Percentiles rank a stretch among this genome's conserved stretches.
phyloP scores from a whole-genome alignment of 2,329 filamentous ascomycete genomes.

The Colletotrichum sp. region DNA sequence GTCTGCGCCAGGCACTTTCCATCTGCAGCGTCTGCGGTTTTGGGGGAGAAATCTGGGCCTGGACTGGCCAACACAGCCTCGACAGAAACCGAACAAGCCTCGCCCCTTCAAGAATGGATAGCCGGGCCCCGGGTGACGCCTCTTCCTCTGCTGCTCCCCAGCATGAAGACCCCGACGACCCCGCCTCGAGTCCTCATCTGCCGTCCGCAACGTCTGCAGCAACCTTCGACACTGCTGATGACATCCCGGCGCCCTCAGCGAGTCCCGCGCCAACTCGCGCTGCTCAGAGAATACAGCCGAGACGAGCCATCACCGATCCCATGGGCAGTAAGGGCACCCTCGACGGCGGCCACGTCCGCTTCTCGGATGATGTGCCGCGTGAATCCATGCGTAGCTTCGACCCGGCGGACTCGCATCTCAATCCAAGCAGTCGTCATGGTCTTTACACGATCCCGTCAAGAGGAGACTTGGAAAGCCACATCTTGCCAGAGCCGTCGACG shows the following conservation, averaged over 20 bases:
- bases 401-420: neutral
- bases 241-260: neutral
- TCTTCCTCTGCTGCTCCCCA: constrained; percentile 1
- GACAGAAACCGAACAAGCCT: constrained; percentile 8
- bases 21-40: neutral
- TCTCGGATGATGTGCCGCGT: constrained; percentile 27
- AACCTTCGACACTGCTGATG: constrained; percentile 3
- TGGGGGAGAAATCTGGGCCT: neutral
- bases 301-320: constrained; percentile 20
- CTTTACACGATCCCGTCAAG: constrained; percentile 22
- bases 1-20: neutral
- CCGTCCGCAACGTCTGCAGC: neutral
- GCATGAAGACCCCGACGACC: constrained; percentile 7
- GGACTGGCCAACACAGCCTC: constrained; percentile 4
- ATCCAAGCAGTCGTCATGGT: constrained; percentile 1
- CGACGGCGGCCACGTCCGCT: constrained; percentile 27
- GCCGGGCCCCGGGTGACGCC: neutral
- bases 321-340: constrained; percentile 15
- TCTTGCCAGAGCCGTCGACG: constrained; percentile 3
- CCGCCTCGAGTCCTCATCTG: neutral
- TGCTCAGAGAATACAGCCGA: constrained; percentile 6
- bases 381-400: constrained; percentile 17
- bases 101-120: constrained; percentile 11
- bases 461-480: constrained; percentile 3
- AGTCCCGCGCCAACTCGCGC: constrained; percentile 6